A percentile compares a stretch with the other conserved stretches of the same genome.
These are phyloP conservation scores for Cyphellophora europaea DNA, from an alignment of 2,329 filamentous ascomycete species.

Conservation along the genomic window DNA sequence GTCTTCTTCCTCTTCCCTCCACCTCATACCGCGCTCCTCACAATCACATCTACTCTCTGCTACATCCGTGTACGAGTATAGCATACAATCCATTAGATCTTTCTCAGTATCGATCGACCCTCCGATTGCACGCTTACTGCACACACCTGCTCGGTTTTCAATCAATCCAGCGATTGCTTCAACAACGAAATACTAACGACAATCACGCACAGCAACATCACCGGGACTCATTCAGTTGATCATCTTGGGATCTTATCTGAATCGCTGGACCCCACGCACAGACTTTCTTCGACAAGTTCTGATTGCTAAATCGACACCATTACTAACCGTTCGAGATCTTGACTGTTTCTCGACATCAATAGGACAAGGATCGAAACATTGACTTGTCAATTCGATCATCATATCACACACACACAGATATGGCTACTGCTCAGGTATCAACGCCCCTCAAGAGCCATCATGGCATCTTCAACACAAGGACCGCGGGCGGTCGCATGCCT, in stretches of 20 bases:
- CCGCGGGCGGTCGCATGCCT: constrained; percentile 89
- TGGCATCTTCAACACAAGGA: constrained; percentile 83
- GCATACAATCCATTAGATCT: constrained; percentile 29
- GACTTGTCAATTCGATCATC: constrained; percentile 36
- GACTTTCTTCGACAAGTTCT: constrained; percentile 22
- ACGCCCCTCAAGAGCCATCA: constrained; percentile 93
- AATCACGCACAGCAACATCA: constrained; percentile 16
- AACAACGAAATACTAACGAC: constrained; percentile 23
- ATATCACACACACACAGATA: constrained; percentile 33
- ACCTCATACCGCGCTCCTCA: constrained; percentile 19
- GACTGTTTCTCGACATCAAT: constrained; percentile 18
- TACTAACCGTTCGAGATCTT: constrained; percentile 24
- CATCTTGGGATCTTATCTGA: constrained; percentile 25
- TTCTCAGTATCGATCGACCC: constrained; percentile 23
- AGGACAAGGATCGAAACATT: constrained; percentile 37
- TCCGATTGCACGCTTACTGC: constrained; percentile 24
- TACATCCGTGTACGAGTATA: constrained; percentile 23
- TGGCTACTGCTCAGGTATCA: constrained; percentile 76
- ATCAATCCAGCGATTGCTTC: constrained; percentile 23
- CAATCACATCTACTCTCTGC: constrained; percentile 22
- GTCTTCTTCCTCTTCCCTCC: constrained; percentile 15
- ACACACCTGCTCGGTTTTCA: constrained; percentile 23
- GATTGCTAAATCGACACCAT: constrained; percentile 25
- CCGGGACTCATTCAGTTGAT: constrained; percentile 30
- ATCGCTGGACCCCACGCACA: constrained; percentile 22